These are phyloP conservation scores for Aureobasidium sp. DNA, from an alignment of 2,329 filamentous ascomycete genomes.

Conservation along the genomic window DNA sequence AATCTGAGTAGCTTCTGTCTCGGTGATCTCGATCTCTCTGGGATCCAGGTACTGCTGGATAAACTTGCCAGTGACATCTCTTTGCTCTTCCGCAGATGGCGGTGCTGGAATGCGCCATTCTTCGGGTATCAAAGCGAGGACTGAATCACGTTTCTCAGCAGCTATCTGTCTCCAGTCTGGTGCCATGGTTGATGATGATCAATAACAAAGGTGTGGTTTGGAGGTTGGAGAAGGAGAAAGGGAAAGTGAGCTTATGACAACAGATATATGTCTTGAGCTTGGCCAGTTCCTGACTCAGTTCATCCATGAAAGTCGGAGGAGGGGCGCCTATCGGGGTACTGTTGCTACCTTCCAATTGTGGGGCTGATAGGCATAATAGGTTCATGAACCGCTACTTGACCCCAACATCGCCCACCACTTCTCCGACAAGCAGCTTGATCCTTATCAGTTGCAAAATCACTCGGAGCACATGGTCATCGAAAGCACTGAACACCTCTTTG, in stretches of 20 bases:
- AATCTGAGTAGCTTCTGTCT: constrained; percentile 50
- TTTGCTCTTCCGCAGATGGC: constrained; percentile 42
- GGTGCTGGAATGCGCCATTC: constrained; percentile 45
- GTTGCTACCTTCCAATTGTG: constrained; percentile 1
- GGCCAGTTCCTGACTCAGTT: background rate
- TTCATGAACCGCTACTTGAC: background rate
- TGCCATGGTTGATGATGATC: background rate
- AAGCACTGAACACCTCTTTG: background rate
- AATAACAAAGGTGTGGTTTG: background rate
- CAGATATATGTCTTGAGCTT: background rate
- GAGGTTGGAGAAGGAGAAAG: background rate
- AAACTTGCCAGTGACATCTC: constrained; percentile 48
- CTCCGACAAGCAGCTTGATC: background rate
- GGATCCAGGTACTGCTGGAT: constrained; percentile 47
- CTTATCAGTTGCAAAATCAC: too few species aligned
- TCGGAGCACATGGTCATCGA: background rate
- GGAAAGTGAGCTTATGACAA: background rate
- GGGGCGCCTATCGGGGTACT: background rate
- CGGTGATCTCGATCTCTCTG: constrained; percentile 52
- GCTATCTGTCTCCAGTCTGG: constrained; percentile 42
- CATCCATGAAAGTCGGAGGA: background rate
- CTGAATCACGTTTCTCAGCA: constrained; percentile 44
- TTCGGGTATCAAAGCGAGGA: constrained; percentile 45
- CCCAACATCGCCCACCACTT: background rate
- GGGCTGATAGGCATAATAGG: background rate